Percentiles rank a stretch among this genome's conserved stretches.
Conservation (phyloP, 2,329 filamentous ascomycete genomes). For the Neofusicoccum parvum region DNA sequence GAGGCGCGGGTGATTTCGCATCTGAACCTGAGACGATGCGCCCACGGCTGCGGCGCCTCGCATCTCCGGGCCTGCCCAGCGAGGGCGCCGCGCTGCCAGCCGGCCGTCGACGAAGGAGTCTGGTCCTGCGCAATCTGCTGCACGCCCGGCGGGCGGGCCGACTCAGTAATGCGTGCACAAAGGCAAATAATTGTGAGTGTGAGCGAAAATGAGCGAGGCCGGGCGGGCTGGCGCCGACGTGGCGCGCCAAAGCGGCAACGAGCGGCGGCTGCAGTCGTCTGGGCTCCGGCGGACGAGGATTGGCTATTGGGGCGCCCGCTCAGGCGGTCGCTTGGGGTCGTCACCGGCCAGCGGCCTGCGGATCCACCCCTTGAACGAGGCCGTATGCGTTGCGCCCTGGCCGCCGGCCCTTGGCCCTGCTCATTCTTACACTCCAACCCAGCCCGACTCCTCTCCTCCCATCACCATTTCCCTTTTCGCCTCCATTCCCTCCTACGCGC, state of each 20-base stretch:
- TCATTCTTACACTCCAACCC: background rate
- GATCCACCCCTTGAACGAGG: background rate
- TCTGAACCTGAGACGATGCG: background rate
- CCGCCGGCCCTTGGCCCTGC: too few species aligned
- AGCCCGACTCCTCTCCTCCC: background rate
- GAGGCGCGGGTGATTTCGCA: background rate
- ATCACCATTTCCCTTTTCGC: constrained; percentile 14
- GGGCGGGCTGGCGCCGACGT: constrained; percentile 16
- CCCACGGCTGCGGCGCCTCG: too few species aligned
- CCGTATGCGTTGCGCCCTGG: background rate
- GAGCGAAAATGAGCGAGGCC: constrained; percentile 4
- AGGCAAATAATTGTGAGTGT: background rate
- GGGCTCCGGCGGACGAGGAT: background rate
- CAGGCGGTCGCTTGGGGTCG: background rate
- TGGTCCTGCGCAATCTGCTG: too few species aligned
- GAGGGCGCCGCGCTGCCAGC: background rate
- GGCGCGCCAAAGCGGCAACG: constrained; percentile 1
- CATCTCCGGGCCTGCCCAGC: background rate
- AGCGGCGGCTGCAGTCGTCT: constrained; percentile 4
- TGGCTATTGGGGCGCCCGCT: too few species aligned
- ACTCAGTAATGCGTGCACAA: constrained; percentile 19
- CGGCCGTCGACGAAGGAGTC: too few species aligned
- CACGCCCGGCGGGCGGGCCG: background rate
- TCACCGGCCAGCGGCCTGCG: background rate
- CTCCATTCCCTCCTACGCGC: constrained; percentile 14